Base-by-base conservation (phyloP, 345 rosid genomes). In the Bruguiera sexangula region DNA sequence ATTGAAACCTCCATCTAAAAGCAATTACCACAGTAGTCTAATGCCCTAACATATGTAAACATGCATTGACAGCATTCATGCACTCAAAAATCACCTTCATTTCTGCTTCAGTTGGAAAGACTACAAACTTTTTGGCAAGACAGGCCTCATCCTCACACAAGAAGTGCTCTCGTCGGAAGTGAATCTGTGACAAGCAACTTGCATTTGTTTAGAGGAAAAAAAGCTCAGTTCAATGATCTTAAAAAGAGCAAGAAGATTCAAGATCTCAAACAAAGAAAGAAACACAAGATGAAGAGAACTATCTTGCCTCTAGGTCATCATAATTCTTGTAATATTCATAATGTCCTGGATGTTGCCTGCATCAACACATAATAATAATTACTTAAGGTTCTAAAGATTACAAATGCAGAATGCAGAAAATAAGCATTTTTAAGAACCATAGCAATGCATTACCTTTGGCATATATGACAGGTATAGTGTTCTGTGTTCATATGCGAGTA, bases 91-190 rank as follows among this genome's bases (percentile, higher is more conserved):
- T 76, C 72, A 95, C 99, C 97, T 96, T 96, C 86, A 96, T 71
- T 81, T 90, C 99, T 26, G 87, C 79, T 76, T 96, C 99, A 61
- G 86, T 84, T 69, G 73, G 93, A 78, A 96, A 96, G 67, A 87
- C 99, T 22, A 87, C 43, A 79, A 96, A 90, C 80, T 96, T 96
- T 79, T 96, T 90, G 68, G 90, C 69, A 65, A 96, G 99, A 76
- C 99, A 92, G 10, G 83, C 85, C 71, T 96, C 98, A 71, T 96
- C 99, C 79, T 96, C 98, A 69, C 99, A 96, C 13, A 92, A 88
- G 69, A 79, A 87, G 85, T 96, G 99, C 50, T 90, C 97, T 50
- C 86, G 80, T 15, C 96, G 89, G 71, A 90, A 92, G 74, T 92
- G 99, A 72, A 90, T 88, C 99, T 92, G 86, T 46, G 62, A 76